Conservation (phyloP, 2,329 filamentous ascomycete genomes). For the Fusarium circinatum region DNA sequence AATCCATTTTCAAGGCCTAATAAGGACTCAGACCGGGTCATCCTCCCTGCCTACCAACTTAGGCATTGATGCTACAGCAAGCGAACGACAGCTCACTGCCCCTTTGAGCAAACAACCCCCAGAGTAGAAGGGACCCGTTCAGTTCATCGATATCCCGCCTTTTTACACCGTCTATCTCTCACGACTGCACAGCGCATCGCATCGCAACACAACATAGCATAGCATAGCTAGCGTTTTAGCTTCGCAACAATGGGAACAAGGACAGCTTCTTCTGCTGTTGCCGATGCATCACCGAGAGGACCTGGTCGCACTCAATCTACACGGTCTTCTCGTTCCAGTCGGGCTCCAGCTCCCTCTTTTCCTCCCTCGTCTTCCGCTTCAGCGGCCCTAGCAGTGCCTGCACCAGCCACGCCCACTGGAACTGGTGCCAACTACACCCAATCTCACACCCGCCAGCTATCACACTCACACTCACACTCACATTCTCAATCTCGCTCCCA, state of each 20-base stretch:
- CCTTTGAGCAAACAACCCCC: slow-evolving; percentile 30
- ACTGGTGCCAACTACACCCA: slow-evolving; percentile 36
- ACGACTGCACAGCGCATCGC: not conserved
- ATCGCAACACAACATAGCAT: slow-evolving; percentile 15
- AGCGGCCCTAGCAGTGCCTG: slow-evolving; percentile 31
- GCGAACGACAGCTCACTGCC: slow-evolving; percentile 29
- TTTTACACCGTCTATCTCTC: slow-evolving; percentile 27
- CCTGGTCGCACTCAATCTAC: slow-evolving; percentile 51
- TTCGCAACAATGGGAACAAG: slow-evolving; percentile 38
- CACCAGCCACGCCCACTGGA: slow-evolving; percentile 40
- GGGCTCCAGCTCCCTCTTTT: slow-evolving; percentile 35
- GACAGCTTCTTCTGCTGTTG: slow-evolving; percentile 36
- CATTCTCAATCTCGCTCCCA: slow-evolving; percentile 36
- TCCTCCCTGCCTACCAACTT: slow-evolving; percentile 19
- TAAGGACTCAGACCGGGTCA: slow-evolving; percentile 1
- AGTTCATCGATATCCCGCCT: slow-evolving; percentile 21
- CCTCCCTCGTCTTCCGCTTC: slow-evolving; percentile 30
- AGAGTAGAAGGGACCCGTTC: slow-evolving; percentile 22
- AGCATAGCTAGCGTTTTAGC: not conserved
- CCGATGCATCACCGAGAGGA: slow-evolving; percentile 41
- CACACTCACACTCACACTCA: slow-evolving; percentile 41
- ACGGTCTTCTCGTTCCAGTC: slow-evolving; percentile 46
- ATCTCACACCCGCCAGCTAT: slow-evolving; percentile 41
- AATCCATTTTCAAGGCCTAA: slow-evolving; percentile 9
- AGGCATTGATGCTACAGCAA: slow-evolving; percentile 20